Conservation (phyloP, 805 yeast genomes). For the Myxozyma melibiosi region DNA sequence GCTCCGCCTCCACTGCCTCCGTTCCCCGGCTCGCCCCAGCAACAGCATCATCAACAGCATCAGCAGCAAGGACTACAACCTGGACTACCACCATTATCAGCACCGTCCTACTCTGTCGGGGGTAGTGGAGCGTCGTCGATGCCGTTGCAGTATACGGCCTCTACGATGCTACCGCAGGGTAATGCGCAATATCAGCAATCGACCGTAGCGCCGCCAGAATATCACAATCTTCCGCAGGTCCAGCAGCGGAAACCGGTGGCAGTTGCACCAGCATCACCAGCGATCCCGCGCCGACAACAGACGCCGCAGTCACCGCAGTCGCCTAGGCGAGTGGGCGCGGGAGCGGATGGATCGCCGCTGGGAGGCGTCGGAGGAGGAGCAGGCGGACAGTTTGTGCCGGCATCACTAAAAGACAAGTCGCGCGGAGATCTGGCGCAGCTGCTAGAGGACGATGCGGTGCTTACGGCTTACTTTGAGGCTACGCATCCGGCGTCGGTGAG, state of each 20-base stretch:
- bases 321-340: background rate
- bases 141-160: too few species aligned
- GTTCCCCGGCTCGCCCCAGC: conserved; percentile 6
- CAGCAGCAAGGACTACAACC: background rate
- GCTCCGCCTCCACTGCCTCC: conserved; percentile 17
- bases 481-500: conserved; percentile 18
- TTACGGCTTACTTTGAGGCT: conserved; percentile 18
- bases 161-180: too few species aligned
- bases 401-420: conserved; percentile 6
- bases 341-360: background rate
- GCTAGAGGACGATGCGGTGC: conserved; percentile 1
- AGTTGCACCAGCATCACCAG: too few species aligned
- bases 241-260: too few species aligned
- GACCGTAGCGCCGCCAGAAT: too few species aligned
- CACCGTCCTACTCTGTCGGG: background rate
- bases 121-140: background rate
- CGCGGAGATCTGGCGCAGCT: conserved; percentile 18
- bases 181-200: too few species aligned
- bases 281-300: too few species aligned
- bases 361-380: background rate
- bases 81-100: too few species aligned
- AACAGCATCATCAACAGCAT: background rate
- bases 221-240: too few species aligned
- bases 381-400: conserved; percentile 19
- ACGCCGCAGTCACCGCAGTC: background rate